Percentiles rank a stretch among this genome's conserved stretches.
These are phyloP conservation scores for Podospora fimiseda DNA, from an alignment of 495 filamentous ascomycete genomes.

Conservation along the genomic window DNA sequence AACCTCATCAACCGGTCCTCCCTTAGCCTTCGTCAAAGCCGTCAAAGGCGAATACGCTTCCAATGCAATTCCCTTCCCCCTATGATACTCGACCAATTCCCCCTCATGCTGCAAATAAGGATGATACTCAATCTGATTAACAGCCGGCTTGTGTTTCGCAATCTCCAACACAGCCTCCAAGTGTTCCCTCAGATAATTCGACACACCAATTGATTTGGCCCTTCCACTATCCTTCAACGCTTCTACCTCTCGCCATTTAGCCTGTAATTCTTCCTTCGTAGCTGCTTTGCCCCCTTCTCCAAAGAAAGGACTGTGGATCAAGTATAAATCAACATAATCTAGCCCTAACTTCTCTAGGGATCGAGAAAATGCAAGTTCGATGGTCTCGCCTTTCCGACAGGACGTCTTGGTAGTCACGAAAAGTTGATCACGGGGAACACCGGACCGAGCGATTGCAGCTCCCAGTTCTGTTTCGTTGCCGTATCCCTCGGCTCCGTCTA, in stretches of 20 bases:
- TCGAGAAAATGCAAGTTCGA: slow-evolving; percentile 55
- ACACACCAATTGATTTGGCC: slow-evolving; percentile 75
- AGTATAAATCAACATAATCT: slow-evolving; percentile 79
- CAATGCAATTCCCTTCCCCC: slow-evolving; percentile 60
- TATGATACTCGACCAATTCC: slow-evolving; percentile 57
- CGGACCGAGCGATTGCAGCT: slow-evolving; percentile 61
- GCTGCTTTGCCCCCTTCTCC: slow-evolving; percentile 41
- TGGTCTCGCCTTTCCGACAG: slow-evolving; percentile 49
- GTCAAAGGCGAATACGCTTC: slow-evolving; percentile 65
- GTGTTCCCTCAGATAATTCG: slow-evolving; percentile 66
- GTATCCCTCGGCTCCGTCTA: slow-evolving; percentile 84
- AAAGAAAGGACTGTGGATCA: slow-evolving; percentile 72
- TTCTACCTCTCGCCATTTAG: slow-evolving; percentile 74
- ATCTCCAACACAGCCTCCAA: slow-evolving; percentile 62
- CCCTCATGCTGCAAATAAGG: slow-evolving; percentile 71
- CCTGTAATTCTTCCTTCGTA: slow-evolving; percentile 55
- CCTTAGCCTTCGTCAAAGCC: slow-evolving; percentile 55
- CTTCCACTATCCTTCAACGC: slow-evolving; percentile 62
- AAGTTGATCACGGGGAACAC: slow-evolving; percentile 58
- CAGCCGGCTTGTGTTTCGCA: slow-evolving; percentile 55
- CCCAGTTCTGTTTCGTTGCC: slow-evolving; percentile 74
- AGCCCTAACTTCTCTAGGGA: slow-evolving; percentile 71
- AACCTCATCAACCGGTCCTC: slow-evolving; percentile 62
- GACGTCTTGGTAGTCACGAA: slow-evolving; percentile 72
- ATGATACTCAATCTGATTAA: slow-evolving; percentile 89